A percentile compares a stretch with the other conserved stretches of the same genome.
Conservation (phyloP, 2,329 filamentous ascomycete genomes). For the Harringtonia aguacate region DNA sequence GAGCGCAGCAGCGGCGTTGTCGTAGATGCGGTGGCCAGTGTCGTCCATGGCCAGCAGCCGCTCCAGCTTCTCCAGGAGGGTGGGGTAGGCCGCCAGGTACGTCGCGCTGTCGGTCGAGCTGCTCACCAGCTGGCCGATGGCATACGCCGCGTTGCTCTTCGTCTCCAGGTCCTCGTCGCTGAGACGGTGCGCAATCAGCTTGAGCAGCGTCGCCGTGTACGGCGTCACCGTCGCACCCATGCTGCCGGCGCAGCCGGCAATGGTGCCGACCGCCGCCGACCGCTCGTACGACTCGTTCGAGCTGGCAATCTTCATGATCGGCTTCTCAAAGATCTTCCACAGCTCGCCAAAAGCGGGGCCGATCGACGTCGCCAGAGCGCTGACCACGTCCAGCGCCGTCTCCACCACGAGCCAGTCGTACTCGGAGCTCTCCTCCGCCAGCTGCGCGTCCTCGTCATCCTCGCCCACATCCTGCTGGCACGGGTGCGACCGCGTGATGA, state of each 20-base stretch:
- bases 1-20: conserved; percentile 88
- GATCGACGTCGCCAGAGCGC: conserved; percentile 71
- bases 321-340: conserved; percentile 95
- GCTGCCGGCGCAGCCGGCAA: conserved; percentile 81
- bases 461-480: conserved; percentile 86
- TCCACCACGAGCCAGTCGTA: conserved; percentile 97
- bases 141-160: conserved; percentile 92
- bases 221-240: conserved; percentile 75
- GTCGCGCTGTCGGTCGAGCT: conserved; percentile 67
- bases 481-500: conserved; percentile 83
- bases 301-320: conserved; percentile 75
- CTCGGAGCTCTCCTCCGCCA: conserved; percentile 71
- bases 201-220: conserved; percentile 66
- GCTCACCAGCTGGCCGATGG: conserved; percentile 72
- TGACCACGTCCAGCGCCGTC: conserved; percentile 83
- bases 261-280: conserved; percentile 79
- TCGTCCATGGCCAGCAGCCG: conserved; percentile 67
- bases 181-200: conserved; percentile 74
- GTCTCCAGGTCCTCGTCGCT: conserved; percentile 84
- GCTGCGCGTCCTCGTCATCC: conserved; percentile 65
- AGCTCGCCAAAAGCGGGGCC: conserved; percentile 74
- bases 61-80: conserved; percentile 78
- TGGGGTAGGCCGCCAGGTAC: conserved; percentile 63
- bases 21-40: conserved; percentile 58
- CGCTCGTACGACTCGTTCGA: conserved; percentile 81